Evolutionary conservation across 768 basidiomycete genomes (phyloP).

Genomic region (Boletus rubescentipes): DNA sequence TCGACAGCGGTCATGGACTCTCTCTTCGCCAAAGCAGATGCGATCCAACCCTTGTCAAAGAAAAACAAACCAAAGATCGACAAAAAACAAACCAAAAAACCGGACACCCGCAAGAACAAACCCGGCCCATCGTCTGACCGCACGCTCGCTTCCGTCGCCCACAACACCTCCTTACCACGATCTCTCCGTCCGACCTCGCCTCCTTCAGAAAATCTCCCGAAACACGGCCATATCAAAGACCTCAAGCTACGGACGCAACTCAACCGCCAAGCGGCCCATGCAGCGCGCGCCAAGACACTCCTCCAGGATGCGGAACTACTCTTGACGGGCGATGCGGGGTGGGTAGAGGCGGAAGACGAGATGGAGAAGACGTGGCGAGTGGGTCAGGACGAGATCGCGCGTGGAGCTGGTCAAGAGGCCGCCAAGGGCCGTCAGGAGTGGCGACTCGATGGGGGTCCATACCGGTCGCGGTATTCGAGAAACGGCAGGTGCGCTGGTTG

Average conservation of each 20-base stretch:
- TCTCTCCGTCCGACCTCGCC: conserved; percentile 59
- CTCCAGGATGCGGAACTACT: conserved; percentile 72
- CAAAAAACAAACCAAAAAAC: conserved; percentile 25
- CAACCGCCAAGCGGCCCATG: conserved; percentile 56
- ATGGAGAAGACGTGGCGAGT: conserved; percentile 92
- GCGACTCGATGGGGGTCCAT: conserved; percentile 83
- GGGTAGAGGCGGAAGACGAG: conserved; percentile 71
- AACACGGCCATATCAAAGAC: conserved; percentile 64
- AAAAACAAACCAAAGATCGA: conserved; percentile 36
- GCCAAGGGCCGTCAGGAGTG: conserved; percentile 74
- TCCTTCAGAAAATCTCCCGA: conserved; percentile 45
- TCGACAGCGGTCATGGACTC: conserved; percentile 50
- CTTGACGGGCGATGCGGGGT: conserved; percentile 66
- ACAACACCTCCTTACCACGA: conserved; percentile 61
- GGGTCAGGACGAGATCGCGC: conserved; percentile 72
- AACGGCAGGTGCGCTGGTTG: conserved; percentile 76
- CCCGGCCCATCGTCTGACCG: conserved; percentile 38
- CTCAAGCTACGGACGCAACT: conserved; percentile 75
- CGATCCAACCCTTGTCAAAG: conserved; percentile 48
- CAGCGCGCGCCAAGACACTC: conserved; percentile 60
- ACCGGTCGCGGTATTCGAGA: conserved; percentile 79
- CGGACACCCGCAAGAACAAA: conserved; percentile 17
- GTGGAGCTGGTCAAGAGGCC: conserved; percentile 70
- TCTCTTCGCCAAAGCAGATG: conserved; percentile 68
- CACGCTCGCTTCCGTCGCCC: conserved; percentile 57